Base-by-base conservation (phyloP, 2,329 filamentous ascomycete species). In the Dichotomopilus funicola region DNA sequence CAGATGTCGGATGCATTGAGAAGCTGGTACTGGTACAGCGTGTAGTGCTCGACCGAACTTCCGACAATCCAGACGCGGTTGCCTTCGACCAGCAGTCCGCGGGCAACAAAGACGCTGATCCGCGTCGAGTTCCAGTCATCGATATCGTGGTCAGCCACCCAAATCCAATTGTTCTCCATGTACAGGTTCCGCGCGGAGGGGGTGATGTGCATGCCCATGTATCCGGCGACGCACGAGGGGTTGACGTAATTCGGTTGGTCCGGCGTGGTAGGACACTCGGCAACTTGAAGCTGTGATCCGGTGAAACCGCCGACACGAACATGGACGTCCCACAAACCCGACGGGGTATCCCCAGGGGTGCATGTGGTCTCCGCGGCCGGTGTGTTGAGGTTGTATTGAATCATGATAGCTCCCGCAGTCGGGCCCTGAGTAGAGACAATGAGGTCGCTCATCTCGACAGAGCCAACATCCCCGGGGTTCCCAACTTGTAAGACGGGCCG, bases 291-390 rank as follows among this genome's bases (percentile, higher is more conserved):
- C 41, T 85, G 71, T 4, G 86, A 88, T 41, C 87, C 87, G 4
- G 80, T 78, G 59, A 82, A 84, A 11, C 88, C 88, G 61, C 87
- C 88, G 49, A 92, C 78, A 63, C 88, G 83, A 65, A 86, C 80
- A 70, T 91, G 88, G 10, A 86, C 81, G 62, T 91, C 88, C 88
- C 87, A 91, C 68, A 86, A 77, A 11, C 80, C 83, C 4, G 73
- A 73, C 2, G 77, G 76, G 36, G 65, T 66, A 31, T 31, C 38
- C 2, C 49, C 49, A 1, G 54, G 31, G 12, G 57, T 59, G 31
- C 56, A 59, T 5, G 49, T 53, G 31, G 40, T 57, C 8, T 61
- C 60, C 3, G 57, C 63, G 0, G 64, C 65, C 4, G 70, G 63
- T 12, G 75, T 75, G 49, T 75, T 77, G 12, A 91, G 73, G 66